These are phyloP conservation scores for Trichosporon ovoides DNA, from an alignment of 1,284 basidiomycete genomes.

Conservation along the genomic window DNA sequence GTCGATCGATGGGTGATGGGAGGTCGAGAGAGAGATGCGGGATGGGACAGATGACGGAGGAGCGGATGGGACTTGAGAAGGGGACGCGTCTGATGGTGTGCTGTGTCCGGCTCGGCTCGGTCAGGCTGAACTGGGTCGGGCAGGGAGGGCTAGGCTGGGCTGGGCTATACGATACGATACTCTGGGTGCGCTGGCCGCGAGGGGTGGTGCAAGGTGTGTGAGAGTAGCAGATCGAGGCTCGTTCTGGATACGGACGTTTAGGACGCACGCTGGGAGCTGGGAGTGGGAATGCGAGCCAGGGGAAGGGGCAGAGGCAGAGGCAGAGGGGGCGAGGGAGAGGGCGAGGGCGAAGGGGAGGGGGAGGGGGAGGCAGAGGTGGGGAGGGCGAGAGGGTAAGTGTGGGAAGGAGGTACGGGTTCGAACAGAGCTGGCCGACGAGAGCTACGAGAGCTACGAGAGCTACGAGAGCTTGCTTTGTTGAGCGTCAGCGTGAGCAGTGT, in stretches of 20 bases:
- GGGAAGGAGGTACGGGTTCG: constrained; percentile 2
- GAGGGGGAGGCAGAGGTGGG: not conserved
- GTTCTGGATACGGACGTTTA: not conserved
- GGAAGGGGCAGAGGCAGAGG: not conserved
- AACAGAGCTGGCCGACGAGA: not conserved
- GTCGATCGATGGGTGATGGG: constrained; percentile 3
- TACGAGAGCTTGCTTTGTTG: too few species aligned
- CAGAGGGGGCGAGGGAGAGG: not conserved
- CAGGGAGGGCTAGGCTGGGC: not conserved
- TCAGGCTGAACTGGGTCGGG: not conserved
- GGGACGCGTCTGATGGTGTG: constrained; percentile 4
- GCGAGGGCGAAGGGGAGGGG: not conserved
- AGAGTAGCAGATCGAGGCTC: not conserved
- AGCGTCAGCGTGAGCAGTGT: not conserved
- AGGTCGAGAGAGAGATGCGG: constrained; percentile 2
- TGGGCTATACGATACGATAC: too few species aligned
- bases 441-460: not conserved
- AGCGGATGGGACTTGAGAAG: not conserved
- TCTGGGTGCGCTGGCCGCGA: too few species aligned
- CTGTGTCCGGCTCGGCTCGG: not conserved
- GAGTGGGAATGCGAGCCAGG: not conserved
- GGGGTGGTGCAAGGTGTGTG: not conserved
- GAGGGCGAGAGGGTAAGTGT: too few species aligned
- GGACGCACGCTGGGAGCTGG: not conserved
- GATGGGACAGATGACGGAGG: constrained; percentile 2